Evolutionary conservation across 495 filamentous ascomycete species (phyloP).

Genomic region (Penicillium riverlandense): DNA sequence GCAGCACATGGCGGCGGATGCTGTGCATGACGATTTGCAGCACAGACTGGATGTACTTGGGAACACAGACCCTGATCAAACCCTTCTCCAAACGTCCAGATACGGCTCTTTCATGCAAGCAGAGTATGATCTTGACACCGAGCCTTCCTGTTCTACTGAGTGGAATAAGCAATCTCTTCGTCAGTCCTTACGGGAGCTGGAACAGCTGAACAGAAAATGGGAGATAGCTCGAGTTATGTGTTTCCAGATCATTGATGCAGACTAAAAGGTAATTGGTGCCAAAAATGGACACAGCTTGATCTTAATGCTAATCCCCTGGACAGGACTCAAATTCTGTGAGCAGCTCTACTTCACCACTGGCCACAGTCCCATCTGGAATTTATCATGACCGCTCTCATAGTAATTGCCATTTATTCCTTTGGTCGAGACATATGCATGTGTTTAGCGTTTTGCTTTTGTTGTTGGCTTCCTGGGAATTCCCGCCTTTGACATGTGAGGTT

Average conservation of each 20-base stretch:
- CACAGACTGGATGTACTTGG: conserved; percentile 12
- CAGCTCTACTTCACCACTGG: too few relatives aligned
- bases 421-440: too few relatives aligned
- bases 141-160: not conserved
- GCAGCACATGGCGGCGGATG: conserved; percentile 10
- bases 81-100: conserved; percentile 8
- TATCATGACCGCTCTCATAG: too few relatives aligned
- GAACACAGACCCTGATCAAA: not conserved
- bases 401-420: too few relatives aligned
- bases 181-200: conserved; percentile 12
- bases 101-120: conserved; percentile 5
- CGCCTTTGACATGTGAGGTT: too few relatives aligned
- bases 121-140: conserved; percentile 3
- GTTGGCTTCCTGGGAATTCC: too few relatives aligned
- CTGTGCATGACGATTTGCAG: conserved; percentile 12
- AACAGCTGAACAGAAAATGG: conserved; percentile 10
- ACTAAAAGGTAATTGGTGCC: too few relatives aligned
- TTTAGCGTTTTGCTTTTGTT: too few relatives aligned
- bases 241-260: conserved; percentile 13
- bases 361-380: too few relatives aligned
- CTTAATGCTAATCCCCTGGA: too few relatives aligned
- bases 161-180: conserved; percentile 15
- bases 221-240: conserved; percentile 14
- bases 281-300: too few relatives aligned
- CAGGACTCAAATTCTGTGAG: too few relatives aligned